Conservation (phyloP, 2,329 filamentous ascomycete species). For the Talaromyces pinophilus region DNA sequence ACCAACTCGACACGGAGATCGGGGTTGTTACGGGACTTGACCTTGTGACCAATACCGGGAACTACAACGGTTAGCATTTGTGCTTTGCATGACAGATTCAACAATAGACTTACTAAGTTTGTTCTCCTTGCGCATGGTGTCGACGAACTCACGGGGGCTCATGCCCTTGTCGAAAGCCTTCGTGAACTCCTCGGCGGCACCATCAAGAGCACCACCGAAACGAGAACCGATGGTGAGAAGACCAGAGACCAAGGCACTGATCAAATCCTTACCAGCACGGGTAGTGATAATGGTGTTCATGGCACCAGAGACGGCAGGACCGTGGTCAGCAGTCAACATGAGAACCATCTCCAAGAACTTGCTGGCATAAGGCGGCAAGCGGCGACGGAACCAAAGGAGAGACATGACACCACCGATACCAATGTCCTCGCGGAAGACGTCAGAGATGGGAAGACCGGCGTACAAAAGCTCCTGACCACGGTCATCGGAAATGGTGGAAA, state of each 20-base stretch:
- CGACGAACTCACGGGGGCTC: constrained; percentile 97
- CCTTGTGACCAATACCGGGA: constrained; percentile 96
- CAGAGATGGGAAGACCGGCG: constrained; percentile 99
- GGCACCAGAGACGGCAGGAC: constrained; percentile 96
- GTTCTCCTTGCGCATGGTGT: constrained; percentile 99
- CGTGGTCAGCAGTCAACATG: constrained; percentile 99
- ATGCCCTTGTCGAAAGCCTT: constrained; percentile 98
- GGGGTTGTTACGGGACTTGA: constrained; percentile 99
- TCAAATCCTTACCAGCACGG: constrained; percentile 97
- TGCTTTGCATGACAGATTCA: too few species aligned
- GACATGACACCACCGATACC: constrained; percentile 99
- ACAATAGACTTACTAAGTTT: constrained; percentile 72
- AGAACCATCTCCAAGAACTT: constrained; percentile 99
- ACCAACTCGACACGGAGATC: constrained; percentile 99
- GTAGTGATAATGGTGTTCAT: constrained; percentile 99
- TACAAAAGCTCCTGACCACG: constrained; percentile 99
- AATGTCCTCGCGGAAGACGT: constrained; percentile 98
- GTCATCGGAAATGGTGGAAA: constrained; percentile 99
- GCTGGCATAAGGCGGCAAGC: constrained; percentile 91
- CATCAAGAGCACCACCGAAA: constrained; percentile 97
- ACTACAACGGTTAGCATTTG: constrained; percentile 51
- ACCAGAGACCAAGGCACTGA: constrained; percentile 92
- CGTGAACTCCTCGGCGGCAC: constrained; percentile 97
- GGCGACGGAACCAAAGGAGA: constrained; percentile 97
- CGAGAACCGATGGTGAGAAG: constrained; percentile 96